Evolutionary conservation across 108 stramenopile species (phyloP).

Genomic region (Stephanodiscus triporus): DNA sequence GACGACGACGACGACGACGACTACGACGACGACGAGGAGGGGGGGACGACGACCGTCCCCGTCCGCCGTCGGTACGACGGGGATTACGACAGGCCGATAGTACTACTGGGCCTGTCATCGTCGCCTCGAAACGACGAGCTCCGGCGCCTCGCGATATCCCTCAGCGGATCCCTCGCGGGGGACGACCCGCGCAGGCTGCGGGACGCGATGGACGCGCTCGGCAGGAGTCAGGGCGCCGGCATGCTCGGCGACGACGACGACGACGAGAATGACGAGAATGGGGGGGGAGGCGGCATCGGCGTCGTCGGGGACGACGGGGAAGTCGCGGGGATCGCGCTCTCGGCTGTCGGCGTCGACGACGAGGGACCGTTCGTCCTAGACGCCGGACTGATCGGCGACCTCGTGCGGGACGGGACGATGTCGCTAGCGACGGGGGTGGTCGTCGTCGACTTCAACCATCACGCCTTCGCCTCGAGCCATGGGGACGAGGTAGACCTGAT

Average conservation of each 20-base stretch:
- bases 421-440: conserved; percentile 53
- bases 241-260: conserved; percentile 36
- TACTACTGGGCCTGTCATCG: conserved; percentile 70
- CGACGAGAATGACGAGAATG: conserved; percentile 8
- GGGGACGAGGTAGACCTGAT: conserved; percentile 49
- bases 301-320: not conserved
- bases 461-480: conserved; percentile 24
- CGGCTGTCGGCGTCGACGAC: conserved; percentile 38
- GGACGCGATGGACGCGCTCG: conserved; percentile 29
- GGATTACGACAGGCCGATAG: conserved; percentile 80
- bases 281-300: conserved; percentile 4
- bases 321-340: conserved; percentile 45
- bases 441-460: conserved; percentile 69
- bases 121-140: conserved; percentile 63
- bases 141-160: conserved; percentile 63
- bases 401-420: conserved; percentile 33
- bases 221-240: conserved; percentile 42
- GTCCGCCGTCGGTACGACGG: conserved; percentile 33
- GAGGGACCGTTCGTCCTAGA: conserved; percentile 51
- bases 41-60: not conserved
- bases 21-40: conserved; percentile 12
- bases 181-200: conserved; percentile 9
- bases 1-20: conserved; percentile 14
- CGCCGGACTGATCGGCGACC: conserved; percentile 27
- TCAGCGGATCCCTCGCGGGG: conserved; percentile 42